Evolutionary conservation across 352 stramenopile species (phyloP).

Genomic region (Phytopythium litorale): DNA sequence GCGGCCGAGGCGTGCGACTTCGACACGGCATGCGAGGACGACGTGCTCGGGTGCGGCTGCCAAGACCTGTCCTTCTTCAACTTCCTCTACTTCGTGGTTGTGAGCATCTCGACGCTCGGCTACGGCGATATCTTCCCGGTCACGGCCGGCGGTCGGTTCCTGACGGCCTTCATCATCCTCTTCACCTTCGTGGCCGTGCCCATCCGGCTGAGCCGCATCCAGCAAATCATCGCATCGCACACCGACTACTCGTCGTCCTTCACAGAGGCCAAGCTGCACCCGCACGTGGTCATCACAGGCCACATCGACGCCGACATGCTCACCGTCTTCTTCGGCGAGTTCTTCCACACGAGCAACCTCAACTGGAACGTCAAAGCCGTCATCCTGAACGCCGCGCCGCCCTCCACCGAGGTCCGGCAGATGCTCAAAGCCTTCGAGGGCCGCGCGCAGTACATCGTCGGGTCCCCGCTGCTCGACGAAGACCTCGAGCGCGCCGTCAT

Average conservation of each 20-base stretch:
- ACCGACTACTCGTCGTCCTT: constrained; percentile 77
- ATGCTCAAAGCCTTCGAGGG: constrained; percentile 69
- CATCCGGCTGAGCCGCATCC: constrained; percentile 73
- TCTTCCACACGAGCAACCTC: constrained; percentile 82
- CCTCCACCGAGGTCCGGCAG: constrained; percentile 65
- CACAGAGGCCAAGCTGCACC: constrained; percentile 64
- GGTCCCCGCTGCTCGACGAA: constrained; percentile 72
- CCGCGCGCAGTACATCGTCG: constrained; percentile 83
- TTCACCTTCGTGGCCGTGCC: constrained; percentile 82
- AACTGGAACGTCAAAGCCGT: constrained; percentile 84
- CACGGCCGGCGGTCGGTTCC: constrained; percentile 62
- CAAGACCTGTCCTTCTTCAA: constrained; percentile 66
- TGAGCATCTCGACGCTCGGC: constrained; percentile 83
- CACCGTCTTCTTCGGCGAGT: constrained; percentile 71
- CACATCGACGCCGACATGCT: constrained; percentile 67
- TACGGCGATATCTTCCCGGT: constrained; percentile 78
- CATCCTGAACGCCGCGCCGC: constrained; percentile 62
- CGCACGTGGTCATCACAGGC: constrained; percentile 70
- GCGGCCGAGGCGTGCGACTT: constrained; percentile 53
- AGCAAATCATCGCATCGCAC: constrained; percentile 74
- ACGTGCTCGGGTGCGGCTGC: constrained; percentile 33
- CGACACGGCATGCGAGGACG: constrained; percentile 11
- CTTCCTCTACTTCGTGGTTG: constrained; percentile 78
- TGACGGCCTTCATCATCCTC: constrained; percentile 79
- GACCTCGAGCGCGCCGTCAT: constrained; percentile 64